Conservation (phyloP, 345 rosid genomes). For the Boechera stricta region DNA sequence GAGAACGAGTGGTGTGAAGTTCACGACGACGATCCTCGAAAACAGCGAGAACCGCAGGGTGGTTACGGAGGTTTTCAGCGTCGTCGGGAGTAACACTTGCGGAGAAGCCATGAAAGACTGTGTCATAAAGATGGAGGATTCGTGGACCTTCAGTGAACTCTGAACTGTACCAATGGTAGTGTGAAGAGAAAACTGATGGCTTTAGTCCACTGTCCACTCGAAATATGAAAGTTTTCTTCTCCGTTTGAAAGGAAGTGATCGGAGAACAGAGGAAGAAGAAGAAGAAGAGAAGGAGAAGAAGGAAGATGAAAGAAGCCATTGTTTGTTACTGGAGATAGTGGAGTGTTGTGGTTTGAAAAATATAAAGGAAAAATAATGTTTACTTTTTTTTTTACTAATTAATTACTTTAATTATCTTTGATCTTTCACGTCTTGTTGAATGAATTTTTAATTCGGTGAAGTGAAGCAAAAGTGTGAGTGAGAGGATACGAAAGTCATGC, state of each 20-base stretch:
- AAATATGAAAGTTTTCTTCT: conserved; percentile 62
- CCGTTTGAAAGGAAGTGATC: conserved; percentile 13
- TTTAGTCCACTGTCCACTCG: conserved; percentile 61
- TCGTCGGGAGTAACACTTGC: conserved; percentile 55
- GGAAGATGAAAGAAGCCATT: conserved; percentile 45
- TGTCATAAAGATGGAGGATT: conserved; percentile 79
- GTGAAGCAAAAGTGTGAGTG: conserved; percentile 13
- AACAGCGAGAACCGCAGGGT: conserved; percentile 68
- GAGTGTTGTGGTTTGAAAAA: conserved; percentile 7
- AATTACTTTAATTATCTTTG: neutral
- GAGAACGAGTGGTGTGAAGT: conserved; percentile 83
- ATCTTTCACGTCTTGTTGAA: neutral
- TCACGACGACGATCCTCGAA: conserved; percentile 67
- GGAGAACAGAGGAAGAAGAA: conserved; percentile 13
- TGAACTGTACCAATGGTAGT: conserved; percentile 73
- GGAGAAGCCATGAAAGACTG: conserved; percentile 91
- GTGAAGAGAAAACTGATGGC: conserved; percentile 76
- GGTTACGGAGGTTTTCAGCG: conserved; percentile 53
- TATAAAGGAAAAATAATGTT: neutral
- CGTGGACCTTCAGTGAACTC: conserved; percentile 64
- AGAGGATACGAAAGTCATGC: neutral
- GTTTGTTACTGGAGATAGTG: conserved; percentile 29
- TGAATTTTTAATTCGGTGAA: neutral
- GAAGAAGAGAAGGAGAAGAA: conserved; percentile 36
- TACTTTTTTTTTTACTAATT: neutral